These are phyloP conservation scores for Phytophthora multivora DNA, from an alignment of 352 stramenopile genomes.

Conservation along the genomic window DNA sequence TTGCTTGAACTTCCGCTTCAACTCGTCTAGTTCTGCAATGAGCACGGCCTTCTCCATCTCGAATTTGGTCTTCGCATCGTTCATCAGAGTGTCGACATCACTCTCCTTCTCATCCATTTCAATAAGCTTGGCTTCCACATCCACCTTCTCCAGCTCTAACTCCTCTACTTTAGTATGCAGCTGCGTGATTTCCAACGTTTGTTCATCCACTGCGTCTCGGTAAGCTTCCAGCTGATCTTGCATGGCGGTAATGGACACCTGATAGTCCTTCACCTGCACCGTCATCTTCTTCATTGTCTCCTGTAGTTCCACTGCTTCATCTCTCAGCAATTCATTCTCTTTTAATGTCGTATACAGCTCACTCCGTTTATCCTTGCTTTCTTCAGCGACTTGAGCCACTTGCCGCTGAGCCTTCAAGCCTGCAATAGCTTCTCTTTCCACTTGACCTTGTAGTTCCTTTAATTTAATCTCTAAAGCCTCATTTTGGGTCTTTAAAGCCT, in stretches of 20 bases:
- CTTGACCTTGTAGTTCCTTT: conserved; percentile 39
- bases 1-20: conserved; percentile 47
- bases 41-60: conserved; percentile 63
- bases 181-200: conserved; percentile 69
- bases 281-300: conserved; percentile 42
- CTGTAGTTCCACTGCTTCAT: conserved; percentile 42
- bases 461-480: conserved; percentile 41
- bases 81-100: conserved; percentile 56
- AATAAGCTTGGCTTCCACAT: conserved; percentile 66
- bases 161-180: conserved; percentile 58
- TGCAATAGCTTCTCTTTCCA: conserved; percentile 40
- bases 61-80: conserved; percentile 49
- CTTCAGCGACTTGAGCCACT: conserved; percentile 36
- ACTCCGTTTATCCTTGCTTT: conserved; percentile 53
- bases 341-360: conserved; percentile 70
- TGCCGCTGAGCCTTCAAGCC: conserved; percentile 40
- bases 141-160: conserved; percentile 57
- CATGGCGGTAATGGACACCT: conserved; percentile 45
- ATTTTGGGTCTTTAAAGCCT: conserved; percentile 44
- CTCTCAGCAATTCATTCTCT: conserved; percentile 68
- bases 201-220: conserved; percentile 60
- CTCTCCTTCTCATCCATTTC: conserved; percentile 76
- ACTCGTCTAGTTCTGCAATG: conserved; percentile 43
- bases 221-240: conserved; percentile 63
- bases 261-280: conserved; percentile 47